phyloP scores from a whole-genome alignment of 2,329 filamentous ascomycete genomes.

The Fusarium sp. region DNA sequence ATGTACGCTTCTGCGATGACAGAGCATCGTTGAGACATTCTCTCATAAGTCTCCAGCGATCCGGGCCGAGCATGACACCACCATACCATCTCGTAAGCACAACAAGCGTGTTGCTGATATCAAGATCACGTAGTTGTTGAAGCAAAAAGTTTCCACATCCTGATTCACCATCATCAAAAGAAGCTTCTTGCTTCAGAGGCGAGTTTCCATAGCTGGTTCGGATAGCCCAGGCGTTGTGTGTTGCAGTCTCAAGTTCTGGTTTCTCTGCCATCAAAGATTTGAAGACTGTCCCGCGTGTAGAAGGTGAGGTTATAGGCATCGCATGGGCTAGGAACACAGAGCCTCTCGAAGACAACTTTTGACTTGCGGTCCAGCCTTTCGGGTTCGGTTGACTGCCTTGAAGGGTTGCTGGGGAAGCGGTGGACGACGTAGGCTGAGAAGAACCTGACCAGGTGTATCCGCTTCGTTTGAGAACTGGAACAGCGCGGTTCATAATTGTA shows the following conservation, averaged over 20 bases:
- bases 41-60: constrained; percentile 72
- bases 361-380: constrained; percentile 63
- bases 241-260: constrained; percentile 63
- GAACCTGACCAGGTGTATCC: constrained; percentile 67
- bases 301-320: constrained; percentile 51
- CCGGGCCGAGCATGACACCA: constrained; percentile 69
- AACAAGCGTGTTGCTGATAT: constrained; percentile 64
- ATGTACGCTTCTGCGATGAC: constrained; percentile 58
- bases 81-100: constrained; percentile 73
- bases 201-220: constrained; percentile 52
- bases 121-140: constrained; percentile 62
- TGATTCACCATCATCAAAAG: constrained; percentile 70
- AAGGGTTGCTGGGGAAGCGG: constrained; percentile 28
- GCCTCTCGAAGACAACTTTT: constrained; percentile 61
- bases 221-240: constrained; percentile 68
- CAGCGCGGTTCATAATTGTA: constrained; percentile 76
- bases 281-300: constrained; percentile 57
- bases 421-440: constrained; percentile 31
- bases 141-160: constrained; percentile 69
- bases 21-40: constrained; percentile 66
- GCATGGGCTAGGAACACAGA: constrained; percentile 70
- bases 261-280: constrained; percentile 61
- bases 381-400: constrained; percentile 29
- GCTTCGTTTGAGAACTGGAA: constrained; percentile 80
- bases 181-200: constrained; percentile 60